Base-by-base conservation (phyloP, 768 basidiomycete genomes). In the Mycena metata region DNA sequence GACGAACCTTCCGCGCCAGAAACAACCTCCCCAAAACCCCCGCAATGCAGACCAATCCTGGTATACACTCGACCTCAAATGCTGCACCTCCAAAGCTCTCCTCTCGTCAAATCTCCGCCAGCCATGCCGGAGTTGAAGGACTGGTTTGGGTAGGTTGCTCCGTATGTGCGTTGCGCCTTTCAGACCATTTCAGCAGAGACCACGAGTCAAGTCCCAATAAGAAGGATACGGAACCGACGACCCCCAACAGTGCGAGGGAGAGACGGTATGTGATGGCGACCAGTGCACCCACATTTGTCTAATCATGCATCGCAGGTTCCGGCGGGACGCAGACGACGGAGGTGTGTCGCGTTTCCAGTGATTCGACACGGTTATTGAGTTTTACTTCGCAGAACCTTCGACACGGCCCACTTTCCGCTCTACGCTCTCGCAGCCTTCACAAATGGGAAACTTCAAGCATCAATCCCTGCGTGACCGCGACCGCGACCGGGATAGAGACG, bases 381-480 rank as follows among this genome's bases (percentile, higher is more conserved):
- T 49, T 16, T 42, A 26, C 52, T 21, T 41, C 52, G 10, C 69
- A 86, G 87, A 90, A 79, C 79, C 84, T 59, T 78, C 88, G 50
- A 75, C 88, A 13, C 86, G 94, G 64, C 87, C 91, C 26, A 85
- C 89, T 9, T 95, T 94, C 75, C 88, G 92, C 35, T 86, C 92
- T 15, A 83, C 88, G 16, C 82, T 92, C 55, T 87, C 92, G 26
- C 94, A 96, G 73, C 92, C 93, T 30, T 93, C 94, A 41, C 94
- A 95, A 81, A 96, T 96, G 94, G 94, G 94, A 54, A 95, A 94
- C 76, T 96, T 96, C 79, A 93, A 94, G 76, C 94, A 95, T 74
- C 94, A 96, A 72, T 93, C 94, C 13, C 80, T 91, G 72, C 91
- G 93, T 60, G 92, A 93, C 76, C 86, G 90, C 60, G 92, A 93